Base-by-base conservation (phyloP, 768 basidiomycete species). In the Coprinellus micaceus region DNA sequence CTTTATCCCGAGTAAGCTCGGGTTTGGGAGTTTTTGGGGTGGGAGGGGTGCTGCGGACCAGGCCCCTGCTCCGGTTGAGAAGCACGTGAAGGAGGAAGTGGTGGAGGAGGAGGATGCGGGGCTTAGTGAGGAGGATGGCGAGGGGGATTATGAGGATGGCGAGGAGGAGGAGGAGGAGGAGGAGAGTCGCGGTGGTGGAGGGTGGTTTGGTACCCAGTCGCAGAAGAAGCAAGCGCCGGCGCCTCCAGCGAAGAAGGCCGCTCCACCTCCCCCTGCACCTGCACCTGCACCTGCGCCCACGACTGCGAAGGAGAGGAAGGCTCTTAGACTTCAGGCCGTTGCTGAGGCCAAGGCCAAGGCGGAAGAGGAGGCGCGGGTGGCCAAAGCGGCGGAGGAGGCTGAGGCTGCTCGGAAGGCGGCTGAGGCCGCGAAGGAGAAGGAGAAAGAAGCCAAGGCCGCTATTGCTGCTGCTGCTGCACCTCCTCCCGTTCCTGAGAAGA, bases 81-180 rank as follows among this genome's bases (percentile, higher is more conserved):
- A 37, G 36, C 36, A 37, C 9, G 9, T 17, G 9, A 9, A 37
- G 33, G n/a, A 52, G 2, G 41, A 54, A n/a, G n/a, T n/a, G n/a
- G n/a, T n/a, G 15, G 26, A 43, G 25, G 21, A 28, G 19, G 21
- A 17, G 22, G 12, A 19, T 43, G 17, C 11, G 10, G 52, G 45
- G 22, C 30, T 12, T 6, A 49, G 33, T 6, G 26, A 40, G 28
- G 52, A 41, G 3, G 52, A 47, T 13, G 30, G 24, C 10, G 52
- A 22, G 17, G 53, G 52, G 40, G 44, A 10, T 9, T 19, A 47
- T 4, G 25, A 24, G 10, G 46, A 47, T 4, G 24, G 24, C 26
- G 56, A 58, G 37, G 58, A 59, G 28, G 56, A 52, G n/a, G 44
- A 37, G 33, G 46, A 28, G 12, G 57, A 48, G 40, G 44, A 21